Percentiles rank a stretch among this genome's conserved stretches.
phyloP scores from a whole-genome alignment of 768 basidiomycete genomes.

The Termitomyces sp. region DNA sequence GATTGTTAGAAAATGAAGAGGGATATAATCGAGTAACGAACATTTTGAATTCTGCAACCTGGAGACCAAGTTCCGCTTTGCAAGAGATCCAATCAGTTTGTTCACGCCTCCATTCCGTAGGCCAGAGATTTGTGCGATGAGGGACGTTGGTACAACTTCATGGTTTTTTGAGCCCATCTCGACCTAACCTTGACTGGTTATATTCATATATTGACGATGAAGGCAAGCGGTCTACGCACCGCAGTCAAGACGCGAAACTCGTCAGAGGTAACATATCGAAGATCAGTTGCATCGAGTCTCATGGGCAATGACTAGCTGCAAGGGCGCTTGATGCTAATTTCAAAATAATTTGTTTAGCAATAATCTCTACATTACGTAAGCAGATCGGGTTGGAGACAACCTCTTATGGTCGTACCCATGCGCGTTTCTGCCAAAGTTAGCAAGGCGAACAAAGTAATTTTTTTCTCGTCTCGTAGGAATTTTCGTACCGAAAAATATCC shows the following conservation, averaged over 20 bases:
- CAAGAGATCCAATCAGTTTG: slow-evolving; percentile 85
- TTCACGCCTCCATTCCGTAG: slow-evolving; percentile 89
- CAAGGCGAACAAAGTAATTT: slow-evolving; percentile 14
- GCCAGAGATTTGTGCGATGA: slow-evolving; percentile 93
- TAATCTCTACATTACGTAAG: slow-evolving; percentile 5
- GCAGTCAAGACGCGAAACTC: slow-evolving; percentile 97
- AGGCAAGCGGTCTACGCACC: slow-evolving; percentile 34
- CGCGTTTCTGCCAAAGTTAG: slow-evolving; percentile 6
- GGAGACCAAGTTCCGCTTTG: slow-evolving; percentile 87
- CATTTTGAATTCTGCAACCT: slow-evolving; percentile 92
- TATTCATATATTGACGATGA: slow-evolving; percentile 2
- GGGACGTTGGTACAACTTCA: slow-evolving; percentile 83
- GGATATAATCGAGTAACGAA: slow-evolving; percentile 27
- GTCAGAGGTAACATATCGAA: slow-evolving; percentile 87
- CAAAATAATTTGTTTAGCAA: background rate
- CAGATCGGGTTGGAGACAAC: no score
- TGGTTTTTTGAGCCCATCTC: slow-evolving; percentile 99
- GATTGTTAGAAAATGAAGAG: background rate
- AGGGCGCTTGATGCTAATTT: background rate
- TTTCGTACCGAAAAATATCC: background rate
- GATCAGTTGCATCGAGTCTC: slow-evolving; percentile 93
- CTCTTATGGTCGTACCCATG: background rate
- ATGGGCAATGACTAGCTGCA: slow-evolving; percentile 34
- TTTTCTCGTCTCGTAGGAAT: background rate
- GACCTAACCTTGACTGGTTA: slow-evolving; percentile 44